Conservation (phyloP, 148 eudicot genomes). For the Selenicereus undatus region DNA sequence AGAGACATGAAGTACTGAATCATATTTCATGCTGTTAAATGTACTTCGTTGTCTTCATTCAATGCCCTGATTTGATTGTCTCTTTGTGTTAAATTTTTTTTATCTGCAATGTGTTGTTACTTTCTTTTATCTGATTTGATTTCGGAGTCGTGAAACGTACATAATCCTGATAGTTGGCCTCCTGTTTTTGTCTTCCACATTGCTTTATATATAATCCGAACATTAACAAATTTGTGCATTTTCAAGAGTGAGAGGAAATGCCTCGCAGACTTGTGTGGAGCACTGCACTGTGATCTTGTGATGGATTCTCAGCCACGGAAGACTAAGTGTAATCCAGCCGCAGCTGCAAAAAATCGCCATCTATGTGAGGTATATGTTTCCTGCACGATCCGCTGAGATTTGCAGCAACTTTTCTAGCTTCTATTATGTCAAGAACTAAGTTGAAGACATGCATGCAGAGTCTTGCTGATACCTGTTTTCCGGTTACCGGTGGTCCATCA, state of each 20-base stretch:
- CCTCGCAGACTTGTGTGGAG: constrained; percentile 86
- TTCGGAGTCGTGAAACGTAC: background rate
- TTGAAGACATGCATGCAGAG: constrained; percentile 43
- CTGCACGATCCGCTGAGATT: background rate
- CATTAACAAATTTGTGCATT: constrained; percentile 3
- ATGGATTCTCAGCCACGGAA: constrained; percentile 46
- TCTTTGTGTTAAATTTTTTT: too few species aligned
- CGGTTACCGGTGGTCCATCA: constrained; percentile 61
- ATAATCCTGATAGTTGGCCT: background rate
- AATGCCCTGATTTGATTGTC: background rate
- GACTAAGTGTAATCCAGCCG: constrained; percentile 86
- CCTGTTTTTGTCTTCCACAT: background rate
- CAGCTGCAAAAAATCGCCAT: constrained; percentile 66
- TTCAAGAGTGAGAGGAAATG: constrained; percentile 67
- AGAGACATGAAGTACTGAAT: background rate
- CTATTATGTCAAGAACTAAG: constrained; percentile 7
- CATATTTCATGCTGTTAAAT: background rate
- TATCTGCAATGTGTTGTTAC: background rate
- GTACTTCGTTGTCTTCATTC: background rate
- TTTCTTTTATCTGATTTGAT: background rate
- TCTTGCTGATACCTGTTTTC: constrained; percentile 72
- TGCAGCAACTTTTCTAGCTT: background rate
- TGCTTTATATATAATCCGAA: background rate
- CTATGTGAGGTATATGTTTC: constrained; percentile 70
- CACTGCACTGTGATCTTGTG: constrained; percentile 79